Evolutionary conservation across 331 rosid genomes (phyloP).

Genomic region (Saraca asoca): DNA sequence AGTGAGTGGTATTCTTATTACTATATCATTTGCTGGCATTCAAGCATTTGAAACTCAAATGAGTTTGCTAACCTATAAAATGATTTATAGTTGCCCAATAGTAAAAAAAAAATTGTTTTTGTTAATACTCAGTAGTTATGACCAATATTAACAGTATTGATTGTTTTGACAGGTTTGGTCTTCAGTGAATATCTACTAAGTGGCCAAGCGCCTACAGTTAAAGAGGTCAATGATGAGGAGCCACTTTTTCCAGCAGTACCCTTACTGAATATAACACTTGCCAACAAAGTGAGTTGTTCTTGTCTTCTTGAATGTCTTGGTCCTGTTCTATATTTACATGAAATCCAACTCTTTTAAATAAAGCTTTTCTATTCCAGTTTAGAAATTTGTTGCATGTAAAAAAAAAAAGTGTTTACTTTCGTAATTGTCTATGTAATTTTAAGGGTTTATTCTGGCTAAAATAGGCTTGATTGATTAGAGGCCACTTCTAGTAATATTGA

Average conservation of each 20-base stretch:
- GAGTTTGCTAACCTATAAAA: no score
- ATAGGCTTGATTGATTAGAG: no score
- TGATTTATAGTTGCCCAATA: no score
- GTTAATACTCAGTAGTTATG: no score
- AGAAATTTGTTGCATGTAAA: slow-evolving; percentile 24
- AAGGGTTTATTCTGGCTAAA: slow-evolving; percentile 17
- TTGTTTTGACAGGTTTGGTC: slow-evolving; percentile 73
- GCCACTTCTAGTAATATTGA: slow-evolving; percentile 12
- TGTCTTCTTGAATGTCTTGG: neutral
- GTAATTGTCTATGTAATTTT: neutral
- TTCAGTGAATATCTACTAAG: slow-evolving; percentile 90
- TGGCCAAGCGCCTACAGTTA: slow-evolving; percentile 85
- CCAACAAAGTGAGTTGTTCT: slow-evolving; percentile 59
- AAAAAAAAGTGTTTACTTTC: neutral
- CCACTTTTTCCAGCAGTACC: slow-evolving; percentile 89
- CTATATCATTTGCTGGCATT: no score
- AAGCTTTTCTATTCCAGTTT: neutral
- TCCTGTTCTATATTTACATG: neutral
- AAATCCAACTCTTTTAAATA: slow-evolving; percentile 13
- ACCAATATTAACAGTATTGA: no score
- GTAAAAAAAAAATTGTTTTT: no score
- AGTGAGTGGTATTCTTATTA: no score
- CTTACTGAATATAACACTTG: slow-evolving; percentile 51
- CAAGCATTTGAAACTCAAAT: no score
- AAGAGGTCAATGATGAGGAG: slow-evolving; percentile 87